phyloP scores from a whole-genome alignment of 305 asterid species.

The Vinca major region DNA sequence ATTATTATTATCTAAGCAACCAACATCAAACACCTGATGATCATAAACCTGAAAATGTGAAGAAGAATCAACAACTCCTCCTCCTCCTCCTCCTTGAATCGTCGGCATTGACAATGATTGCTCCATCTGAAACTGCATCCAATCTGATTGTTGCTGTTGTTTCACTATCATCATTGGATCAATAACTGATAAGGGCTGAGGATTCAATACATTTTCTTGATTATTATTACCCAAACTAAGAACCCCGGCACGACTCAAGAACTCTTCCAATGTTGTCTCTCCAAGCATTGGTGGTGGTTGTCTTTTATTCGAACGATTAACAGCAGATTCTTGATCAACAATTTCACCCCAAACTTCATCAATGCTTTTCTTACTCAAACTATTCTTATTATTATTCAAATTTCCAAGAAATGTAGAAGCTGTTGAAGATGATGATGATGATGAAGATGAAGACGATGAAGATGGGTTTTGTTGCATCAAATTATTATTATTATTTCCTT shows the following conservation, averaged over 20 bases:
- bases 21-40: slow-evolving; percentile 19
- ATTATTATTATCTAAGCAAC: slow-evolving; percentile 5
- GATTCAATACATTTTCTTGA: slow-evolving; percentile 15
- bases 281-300: slow-evolving; percentile 4
- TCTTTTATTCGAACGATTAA: slow-evolving; percentile 3
- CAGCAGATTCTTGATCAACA: slow-evolving; percentile 2
- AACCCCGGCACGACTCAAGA: slow-evolving; percentile 12
- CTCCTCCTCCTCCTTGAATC: neutral
- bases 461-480: slow-evolving; percentile 16
- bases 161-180: slow-evolving; percentile 14
- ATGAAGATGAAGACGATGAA: slow-evolving; percentile 18
- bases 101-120: slow-evolving; percentile 4
- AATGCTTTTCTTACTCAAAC: slow-evolving; percentile 6
- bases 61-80: too few relatives aligned
- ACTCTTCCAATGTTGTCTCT: slow-evolving; percentile 17
- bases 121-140: slow-evolving; percentile 5
- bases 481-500: neutral
- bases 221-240: neutral
- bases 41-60: slow-evolving; percentile 15
- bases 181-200: slow-evolving; percentile 15
- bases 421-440: slow-evolving; percentile 17
- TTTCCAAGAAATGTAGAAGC: slow-evolving; percentile 15
- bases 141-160: neutral
- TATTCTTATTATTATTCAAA: neutral
- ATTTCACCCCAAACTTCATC: slow-evolving; percentile 16